phyloP scores from a whole-genome alignment of 139 green algal genomes.

The Picochlorum sp. region DNA sequence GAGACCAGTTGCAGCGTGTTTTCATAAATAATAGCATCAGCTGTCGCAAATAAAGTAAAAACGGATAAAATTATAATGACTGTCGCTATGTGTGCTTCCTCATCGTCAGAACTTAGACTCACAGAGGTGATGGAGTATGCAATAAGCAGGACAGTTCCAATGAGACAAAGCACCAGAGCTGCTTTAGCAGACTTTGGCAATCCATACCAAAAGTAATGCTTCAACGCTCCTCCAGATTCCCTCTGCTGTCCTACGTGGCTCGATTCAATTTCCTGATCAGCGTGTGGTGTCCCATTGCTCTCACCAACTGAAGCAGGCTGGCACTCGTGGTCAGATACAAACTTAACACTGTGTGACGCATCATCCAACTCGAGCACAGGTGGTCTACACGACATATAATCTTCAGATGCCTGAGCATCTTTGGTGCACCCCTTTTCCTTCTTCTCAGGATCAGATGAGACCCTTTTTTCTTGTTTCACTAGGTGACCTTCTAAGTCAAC shows the following conservation, averaged over 20 bases:
- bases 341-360: too few relatives aligned
- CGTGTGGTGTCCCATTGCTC: too few relatives aligned
- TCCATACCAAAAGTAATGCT: conserved; percentile 11
- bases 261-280: too few relatives aligned
- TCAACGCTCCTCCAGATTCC: neutral
- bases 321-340: too few relatives aligned
- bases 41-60: conserved; percentile 16
- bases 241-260: neutral
- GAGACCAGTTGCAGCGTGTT: conserved; percentile 24
- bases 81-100: conserved; percentile 24
- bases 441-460: too few relatives aligned
- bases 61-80: conserved; percentile 21
- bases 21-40: conserved; percentile 25
- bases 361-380: too few relatives aligned
- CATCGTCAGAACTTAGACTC: conserved; percentile 14
- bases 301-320: too few relatives aligned
- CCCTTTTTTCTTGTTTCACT: too few relatives aligned
- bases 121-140: conserved; percentile 12
- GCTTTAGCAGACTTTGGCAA: conserved; percentile 20
- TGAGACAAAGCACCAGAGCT: neutral
- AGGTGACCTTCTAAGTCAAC: too few relatives aligned
- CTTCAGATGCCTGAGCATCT: too few relatives aligned
- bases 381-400: too few relatives aligned
- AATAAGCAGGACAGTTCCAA: conserved; percentile 13
- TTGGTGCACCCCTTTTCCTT: too few relatives aligned